Percentiles rank a stretch among this genome's conserved stretches.
These are phyloP conservation scores for Rhynchosporium graminicola DNA, from an alignment of 2,329 filamentous ascomycete genomes.

Conservation along the genomic window DNA sequence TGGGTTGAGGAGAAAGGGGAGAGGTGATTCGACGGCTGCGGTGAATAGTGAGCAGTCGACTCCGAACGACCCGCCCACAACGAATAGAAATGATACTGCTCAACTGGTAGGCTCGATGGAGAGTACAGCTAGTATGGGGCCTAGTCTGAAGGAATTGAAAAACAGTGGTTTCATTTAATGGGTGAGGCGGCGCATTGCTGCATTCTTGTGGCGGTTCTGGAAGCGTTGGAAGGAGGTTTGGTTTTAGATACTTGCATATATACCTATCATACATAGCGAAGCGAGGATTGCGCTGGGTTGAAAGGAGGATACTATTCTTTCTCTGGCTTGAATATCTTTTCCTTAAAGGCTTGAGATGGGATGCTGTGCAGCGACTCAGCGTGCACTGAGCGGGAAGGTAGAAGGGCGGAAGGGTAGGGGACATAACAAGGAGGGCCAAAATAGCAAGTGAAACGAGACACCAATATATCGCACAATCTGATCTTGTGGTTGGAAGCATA, in stretches of 20 bases:
- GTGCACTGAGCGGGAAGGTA: background rate
- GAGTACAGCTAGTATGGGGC: slow-evolving; percentile 1
- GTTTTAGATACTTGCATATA: background rate
- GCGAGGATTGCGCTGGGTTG: background rate
- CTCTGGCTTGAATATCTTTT: background rate
- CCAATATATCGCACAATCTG: no score
- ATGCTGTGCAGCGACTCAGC: background rate
- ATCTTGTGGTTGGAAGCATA: no score
- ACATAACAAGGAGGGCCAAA: background rate
- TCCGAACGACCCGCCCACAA: background rate
- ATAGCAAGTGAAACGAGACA: background rate
- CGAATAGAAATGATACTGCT: background rate
- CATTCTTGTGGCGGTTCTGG: background rate
- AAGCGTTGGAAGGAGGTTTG: background rate
- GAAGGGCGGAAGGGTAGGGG: background rate
- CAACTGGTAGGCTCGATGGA: slow-evolving; percentile 11
- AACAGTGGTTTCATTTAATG: slow-evolving; percentile 1
- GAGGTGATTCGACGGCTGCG: slow-evolving; percentile 8
- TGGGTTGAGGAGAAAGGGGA: slow-evolving; percentile 30
- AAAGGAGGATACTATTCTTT: background rate
- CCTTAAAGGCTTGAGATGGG: background rate
- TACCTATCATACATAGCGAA: slow-evolving; percentile 3
- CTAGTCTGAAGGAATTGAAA: slow-evolving; percentile 2
- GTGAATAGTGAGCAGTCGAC: background rate
- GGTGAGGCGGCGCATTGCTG: background rate